These are phyloP conservation scores for Xylaria arbuscula DNA, from an alignment of 2,329 filamentous ascomycete species.

Conservation along the genomic window DNA sequence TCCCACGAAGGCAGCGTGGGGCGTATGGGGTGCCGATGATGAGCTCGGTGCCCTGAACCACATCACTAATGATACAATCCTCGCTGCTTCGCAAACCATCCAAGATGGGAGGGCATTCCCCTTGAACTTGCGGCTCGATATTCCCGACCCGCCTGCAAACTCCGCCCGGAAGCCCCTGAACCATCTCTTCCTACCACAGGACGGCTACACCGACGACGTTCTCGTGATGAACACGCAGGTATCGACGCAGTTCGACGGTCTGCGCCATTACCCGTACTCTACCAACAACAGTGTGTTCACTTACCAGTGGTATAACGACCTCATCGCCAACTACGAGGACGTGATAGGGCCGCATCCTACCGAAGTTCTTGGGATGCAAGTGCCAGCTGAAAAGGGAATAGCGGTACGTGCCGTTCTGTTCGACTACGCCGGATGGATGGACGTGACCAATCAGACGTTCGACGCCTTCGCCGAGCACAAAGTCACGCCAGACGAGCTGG, in stretches of 20 bases:
- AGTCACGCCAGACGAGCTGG: constrained; percentile 21
- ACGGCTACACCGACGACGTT: constrained; percentile 33
- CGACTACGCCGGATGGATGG: constrained; percentile 30
- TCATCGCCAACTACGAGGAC: constrained; percentile 32
- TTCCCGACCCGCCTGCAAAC: constrained; percentile 18
- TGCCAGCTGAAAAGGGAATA: constrained; percentile 30
- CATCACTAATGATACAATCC: constrained; percentile 28
- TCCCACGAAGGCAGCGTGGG: constrained; percentile 33
- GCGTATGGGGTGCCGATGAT: constrained; percentile 29
- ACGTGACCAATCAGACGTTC: constrained; percentile 26
- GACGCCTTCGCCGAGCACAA: constrained; percentile 10
- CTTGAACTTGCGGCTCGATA: constrained; percentile 25
- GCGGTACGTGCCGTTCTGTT: constrained; percentile 27
- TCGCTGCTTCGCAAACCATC: constrained; percentile 20
- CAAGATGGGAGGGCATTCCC: constrained; percentile 22
- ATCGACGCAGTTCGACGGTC: constrained; percentile 31
- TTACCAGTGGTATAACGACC: constrained; percentile 33
- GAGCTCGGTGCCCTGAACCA: constrained; percentile 31
- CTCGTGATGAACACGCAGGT: constrained; percentile 33
- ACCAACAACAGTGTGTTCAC: constrained; percentile 25
- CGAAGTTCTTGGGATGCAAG: constrained; percentile 20
- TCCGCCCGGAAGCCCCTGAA: constrained; percentile 22
- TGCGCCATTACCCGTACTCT: constrained; percentile 31
- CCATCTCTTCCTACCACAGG: constrained; percentile 22
- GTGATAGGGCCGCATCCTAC: constrained; percentile 31